These are phyloP conservation scores for Kazachstania africana DNA, from an alignment of 805 yeast genomes.

Conservation along the genomic window DNA sequence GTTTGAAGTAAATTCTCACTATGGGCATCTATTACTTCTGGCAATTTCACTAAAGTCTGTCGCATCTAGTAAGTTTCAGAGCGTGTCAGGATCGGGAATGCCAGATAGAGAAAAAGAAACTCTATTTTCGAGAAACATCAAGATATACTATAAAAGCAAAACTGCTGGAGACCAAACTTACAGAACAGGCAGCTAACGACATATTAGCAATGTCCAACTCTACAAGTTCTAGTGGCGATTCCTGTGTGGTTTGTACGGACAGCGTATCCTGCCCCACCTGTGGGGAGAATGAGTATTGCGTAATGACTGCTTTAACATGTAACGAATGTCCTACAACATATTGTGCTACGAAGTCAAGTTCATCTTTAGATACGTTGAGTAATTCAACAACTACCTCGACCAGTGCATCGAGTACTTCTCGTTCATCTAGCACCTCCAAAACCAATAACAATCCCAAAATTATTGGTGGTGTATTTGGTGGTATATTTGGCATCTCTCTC, in stretches of 20 bases:
- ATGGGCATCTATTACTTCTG: too few species aligned
- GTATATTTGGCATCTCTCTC: constrained; percentile 29
- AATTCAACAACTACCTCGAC: constrained; percentile 8
- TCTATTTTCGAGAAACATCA: too few species aligned
- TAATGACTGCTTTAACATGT: constrained; percentile 45
- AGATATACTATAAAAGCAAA: too few species aligned
- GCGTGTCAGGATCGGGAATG: too few species aligned
- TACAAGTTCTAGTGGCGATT: constrained; percentile 6
- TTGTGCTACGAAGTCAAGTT: constrained; percentile 30
- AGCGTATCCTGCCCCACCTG: constrained; percentile 45
- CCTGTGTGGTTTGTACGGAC: constrained; percentile 32
- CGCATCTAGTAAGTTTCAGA: too few species aligned
- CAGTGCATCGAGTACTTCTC: not conserved
- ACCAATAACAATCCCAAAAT: constrained; percentile 17
- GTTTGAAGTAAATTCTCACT: too few species aligned
- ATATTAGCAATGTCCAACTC: too few species aligned
- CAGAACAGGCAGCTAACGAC: too few species aligned
- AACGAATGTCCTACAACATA: constrained; percentile 41
- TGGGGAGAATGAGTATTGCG: constrained; percentile 40
- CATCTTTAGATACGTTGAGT: constrained; percentile 7
- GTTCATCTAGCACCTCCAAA: constrained; percentile 6
- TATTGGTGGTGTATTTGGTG: constrained; percentile 48
- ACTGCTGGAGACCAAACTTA: too few species aligned
- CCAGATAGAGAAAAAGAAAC: too few species aligned
- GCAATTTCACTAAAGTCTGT: too few species aligned